Evolutionary conservation across 2,329 filamentous ascomycete genomes (phyloP).

Genomic region (Colletotrichum orbiculare): DNA sequence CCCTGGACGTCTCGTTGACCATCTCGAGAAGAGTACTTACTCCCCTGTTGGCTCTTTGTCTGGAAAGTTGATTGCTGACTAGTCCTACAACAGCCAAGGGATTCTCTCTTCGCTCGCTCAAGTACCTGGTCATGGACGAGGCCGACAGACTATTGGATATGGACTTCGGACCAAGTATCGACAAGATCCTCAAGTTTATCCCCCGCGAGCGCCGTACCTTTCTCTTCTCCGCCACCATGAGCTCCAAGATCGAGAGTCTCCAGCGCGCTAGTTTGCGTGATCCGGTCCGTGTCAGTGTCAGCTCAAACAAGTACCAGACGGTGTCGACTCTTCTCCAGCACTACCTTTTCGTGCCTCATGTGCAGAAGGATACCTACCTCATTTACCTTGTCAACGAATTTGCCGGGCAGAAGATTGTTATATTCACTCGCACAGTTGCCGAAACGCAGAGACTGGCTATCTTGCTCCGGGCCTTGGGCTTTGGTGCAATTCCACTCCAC

Average conservation of each 20-base stretch:
- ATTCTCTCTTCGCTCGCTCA: slow-evolving; percentile 83
- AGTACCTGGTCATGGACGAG: slow-evolving; percentile 95
- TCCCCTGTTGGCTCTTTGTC: too few relatives aligned
- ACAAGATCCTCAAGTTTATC: slow-evolving; percentile 92
- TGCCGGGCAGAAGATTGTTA: slow-evolving; percentile 84
- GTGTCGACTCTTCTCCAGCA: slow-evolving; percentile 89
- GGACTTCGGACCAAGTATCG: slow-evolving; percentile 91
- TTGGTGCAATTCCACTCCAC: slow-evolving; percentile 91
- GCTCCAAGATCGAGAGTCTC: slow-evolving; percentile 89
- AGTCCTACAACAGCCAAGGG: slow-evolving; percentile 70
- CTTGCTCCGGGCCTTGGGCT: slow-evolving; percentile 84
- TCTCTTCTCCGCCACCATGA: slow-evolving; percentile 95
- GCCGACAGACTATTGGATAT: slow-evolving; percentile 92
- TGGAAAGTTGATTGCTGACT: too few relatives aligned
- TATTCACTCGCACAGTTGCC: slow-evolving; percentile 92
- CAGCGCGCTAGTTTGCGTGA: slow-evolving; percentile 90
- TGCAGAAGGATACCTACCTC: slow-evolving; percentile 90
- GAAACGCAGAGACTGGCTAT: slow-evolving; percentile 90
- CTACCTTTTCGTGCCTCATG: slow-evolving; percentile 87
- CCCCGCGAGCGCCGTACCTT: slow-evolving; percentile 82
- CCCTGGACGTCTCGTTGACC: slow-evolving; percentile 63
- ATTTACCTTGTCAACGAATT: slow-evolving; percentile 89
- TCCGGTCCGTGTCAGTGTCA: slow-evolving; percentile 85
- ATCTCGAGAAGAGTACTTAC: slow-evolving; percentile 80
- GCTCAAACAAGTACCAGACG: slow-evolving; percentile 87